Evolutionary conservation across 139 green algal species (phyloP), one percentile per base, ranked within the genome.

Genomic region (Astrephomene gubernaculifera): DNA sequence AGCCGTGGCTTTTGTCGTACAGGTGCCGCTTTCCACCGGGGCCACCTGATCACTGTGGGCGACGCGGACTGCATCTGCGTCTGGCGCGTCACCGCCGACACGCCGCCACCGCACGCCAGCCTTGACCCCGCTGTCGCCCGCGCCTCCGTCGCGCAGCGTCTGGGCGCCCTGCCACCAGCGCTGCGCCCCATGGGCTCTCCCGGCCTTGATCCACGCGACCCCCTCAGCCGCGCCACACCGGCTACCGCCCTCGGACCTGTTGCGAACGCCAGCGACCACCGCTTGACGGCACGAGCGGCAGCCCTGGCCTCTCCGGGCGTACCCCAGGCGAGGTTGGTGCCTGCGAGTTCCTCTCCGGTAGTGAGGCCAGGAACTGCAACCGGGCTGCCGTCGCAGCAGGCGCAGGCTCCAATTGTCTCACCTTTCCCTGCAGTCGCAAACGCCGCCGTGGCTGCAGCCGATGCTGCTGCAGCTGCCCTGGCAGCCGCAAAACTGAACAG

Each of bases 31-130:
- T 87, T 89, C 44, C 79, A 82, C 75, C 60, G 67, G 44, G 79
- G 86, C 70, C 61, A 81, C 64, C 79, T 90, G 22, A 79, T 91
- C 70, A 87, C 82, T 0, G 87, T 91, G 27, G 87, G 87, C 25
- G 87, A 91, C 17, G 82, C 78, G 8, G 69, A 81, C 38, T 68
- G 43, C 70, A 44, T 91, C 25, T 85, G 74, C 36, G 38, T 91
- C 24, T 91, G 87, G 87, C 76, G 81, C 49, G 67, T 90, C 31
- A 63, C 33, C 53, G 39, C 78, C 2, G 78, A 84, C 44, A n/a
- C 35, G 1, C 38, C 14, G 76, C 60, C 43, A 38, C 68, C 52
- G 19, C 14, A 27, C 19, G 17, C 21, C 8, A 29, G 60, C 36
- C 67, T 76, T 8, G 25, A 24, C 52, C 71, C 29, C 27, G 44